phyloP scores from a whole-genome alignment of 2,329 filamentous ascomycete genomes.

The Nigrospora sphaerica region DNA sequence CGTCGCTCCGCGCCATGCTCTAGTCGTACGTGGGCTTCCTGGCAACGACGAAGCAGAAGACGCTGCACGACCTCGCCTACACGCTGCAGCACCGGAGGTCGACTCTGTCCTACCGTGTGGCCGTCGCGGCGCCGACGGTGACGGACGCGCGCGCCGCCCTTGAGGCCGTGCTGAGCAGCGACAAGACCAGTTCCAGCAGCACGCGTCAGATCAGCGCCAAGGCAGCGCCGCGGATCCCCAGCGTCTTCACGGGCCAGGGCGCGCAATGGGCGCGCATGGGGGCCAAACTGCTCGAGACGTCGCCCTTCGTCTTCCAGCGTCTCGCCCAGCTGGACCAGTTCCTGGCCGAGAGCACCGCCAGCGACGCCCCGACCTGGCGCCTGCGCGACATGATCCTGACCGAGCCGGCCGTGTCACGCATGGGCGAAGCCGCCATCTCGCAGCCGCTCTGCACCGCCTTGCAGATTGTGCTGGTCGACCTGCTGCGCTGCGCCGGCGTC shows the following conservation, averaged over 20 bases:
- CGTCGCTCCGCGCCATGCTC: neutral
- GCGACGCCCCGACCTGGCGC: too few relatives aligned
- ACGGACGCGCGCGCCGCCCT: neutral
- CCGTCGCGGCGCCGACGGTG: neutral
- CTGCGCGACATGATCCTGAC: neutral
- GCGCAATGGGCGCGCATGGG: neutral
- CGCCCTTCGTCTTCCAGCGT: too few relatives aligned
- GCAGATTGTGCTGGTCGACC: neutral
- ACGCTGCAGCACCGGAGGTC: neutral
- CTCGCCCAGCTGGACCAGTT: too few relatives aligned
- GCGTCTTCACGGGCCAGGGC: conserved; percentile 25
- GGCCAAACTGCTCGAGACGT: too few relatives aligned
- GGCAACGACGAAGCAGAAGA: neutral
- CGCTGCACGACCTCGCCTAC: neutral
- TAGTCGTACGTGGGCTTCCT: neutral
- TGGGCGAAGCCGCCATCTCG: neutral
- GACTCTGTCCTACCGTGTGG: neutral
- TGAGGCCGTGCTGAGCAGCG: neutral
- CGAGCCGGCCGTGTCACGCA: too few relatives aligned
- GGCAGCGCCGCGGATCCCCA: conserved; percentile 16
- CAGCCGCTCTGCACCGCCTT: neutral
- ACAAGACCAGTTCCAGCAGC: too few relatives aligned
- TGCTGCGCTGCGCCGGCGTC: neutral
- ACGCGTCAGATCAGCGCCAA: neutral
- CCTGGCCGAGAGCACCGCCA: too few relatives aligned